phyloP scores from a whole-genome alignment of 257 asterid species.

The Solanum tarapatanum region DNA sequence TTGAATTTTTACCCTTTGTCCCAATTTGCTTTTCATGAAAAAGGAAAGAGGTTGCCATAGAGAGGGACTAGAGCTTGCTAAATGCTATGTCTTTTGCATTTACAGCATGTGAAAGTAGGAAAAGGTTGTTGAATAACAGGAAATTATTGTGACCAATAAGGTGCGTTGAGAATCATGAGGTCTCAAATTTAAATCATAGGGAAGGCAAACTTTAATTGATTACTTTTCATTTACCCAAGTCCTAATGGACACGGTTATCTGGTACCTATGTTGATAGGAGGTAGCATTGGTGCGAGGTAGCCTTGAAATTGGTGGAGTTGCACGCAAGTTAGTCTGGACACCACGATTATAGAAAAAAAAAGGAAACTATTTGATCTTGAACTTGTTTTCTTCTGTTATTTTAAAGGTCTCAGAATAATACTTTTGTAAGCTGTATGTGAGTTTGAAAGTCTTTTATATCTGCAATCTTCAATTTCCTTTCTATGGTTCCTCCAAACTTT shows the following conservation, averaged over 20 bases:
- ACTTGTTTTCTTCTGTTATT: background rate
- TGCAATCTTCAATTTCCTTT: background rate
- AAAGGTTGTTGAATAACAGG: background rate
- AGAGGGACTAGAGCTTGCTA: background rate
- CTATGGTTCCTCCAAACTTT: background rate
- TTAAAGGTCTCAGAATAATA: background rate
- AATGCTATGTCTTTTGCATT: background rate
- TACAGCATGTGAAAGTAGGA: background rate
- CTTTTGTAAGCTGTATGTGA: background rate
- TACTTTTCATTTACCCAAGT: background rate
- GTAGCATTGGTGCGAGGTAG: background rate
- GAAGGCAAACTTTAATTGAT: background rate
- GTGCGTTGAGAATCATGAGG: background rate
- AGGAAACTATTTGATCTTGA: background rate
- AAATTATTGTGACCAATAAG: background rate
- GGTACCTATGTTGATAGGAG: background rate
- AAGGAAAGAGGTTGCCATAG: background rate
- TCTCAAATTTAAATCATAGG: background rate
- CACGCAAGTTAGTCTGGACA: background rate
- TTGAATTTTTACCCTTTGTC: background rate
- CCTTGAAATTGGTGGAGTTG: background rate
- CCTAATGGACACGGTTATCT: background rate
- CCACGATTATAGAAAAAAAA: background rate
- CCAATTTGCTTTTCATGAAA: background rate
- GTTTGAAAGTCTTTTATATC: background rate